A percentile compares a stretch with the other conserved stretches of the same genome.
phyloP scores from a whole-genome alignment of 2,329 filamentous ascomycete species.

The Stachybotrys echinatus region DNA sequence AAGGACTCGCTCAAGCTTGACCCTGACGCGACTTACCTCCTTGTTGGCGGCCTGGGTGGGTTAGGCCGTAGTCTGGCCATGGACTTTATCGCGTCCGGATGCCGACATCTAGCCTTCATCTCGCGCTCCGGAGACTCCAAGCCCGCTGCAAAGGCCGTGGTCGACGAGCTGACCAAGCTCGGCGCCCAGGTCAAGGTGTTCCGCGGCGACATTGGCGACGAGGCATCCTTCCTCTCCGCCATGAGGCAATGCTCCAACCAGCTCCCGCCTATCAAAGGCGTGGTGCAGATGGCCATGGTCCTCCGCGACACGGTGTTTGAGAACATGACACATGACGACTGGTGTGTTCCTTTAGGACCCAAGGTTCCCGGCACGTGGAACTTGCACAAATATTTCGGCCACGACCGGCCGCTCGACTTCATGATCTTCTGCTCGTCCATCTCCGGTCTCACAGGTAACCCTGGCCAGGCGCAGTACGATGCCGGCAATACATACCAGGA shows the following conservation, averaged over 20 bases:
- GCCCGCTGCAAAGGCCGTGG: conserved; percentile 10
- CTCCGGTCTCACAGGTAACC: conserved; percentile 12
- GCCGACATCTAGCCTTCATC: conserved; percentile 19
- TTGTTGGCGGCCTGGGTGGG: conserved; percentile 15
- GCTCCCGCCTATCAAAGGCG: conserved; percentile 12
- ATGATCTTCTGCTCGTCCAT: conserved; percentile 7
- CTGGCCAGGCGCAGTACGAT: conserved; percentile 18
- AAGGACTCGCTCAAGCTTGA: background rate
- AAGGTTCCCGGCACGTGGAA: conserved; percentile 23
- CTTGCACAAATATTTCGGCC: conserved; percentile 12
- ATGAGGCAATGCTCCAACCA: conserved; percentile 3
- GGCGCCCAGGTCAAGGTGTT: conserved; percentile 10
- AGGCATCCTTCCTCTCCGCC: conserved; percentile 2
- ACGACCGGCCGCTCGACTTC: background rate
- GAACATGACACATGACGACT: conserved; percentile 15
- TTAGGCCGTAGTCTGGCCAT: conserved; percentile 11
- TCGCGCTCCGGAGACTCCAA: conserved; percentile 15
- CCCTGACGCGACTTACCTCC: conserved; percentile 10
- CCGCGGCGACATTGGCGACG: conserved; percentile 8
- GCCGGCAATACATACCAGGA: conserved; percentile 23
- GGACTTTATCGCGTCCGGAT: conserved; percentile 12
- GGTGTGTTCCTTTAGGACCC: conserved; percentile 17
- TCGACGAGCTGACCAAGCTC: conserved; percentile 10
- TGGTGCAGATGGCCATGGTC: conserved; percentile 14
- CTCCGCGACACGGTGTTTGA: conserved; percentile 20